A percentile compares a stretch with the other conserved stretches of the same genome.
phyloP scores from a whole-genome alignment of 352 stramenopile species.

The Phytophthora cajani region DNA sequence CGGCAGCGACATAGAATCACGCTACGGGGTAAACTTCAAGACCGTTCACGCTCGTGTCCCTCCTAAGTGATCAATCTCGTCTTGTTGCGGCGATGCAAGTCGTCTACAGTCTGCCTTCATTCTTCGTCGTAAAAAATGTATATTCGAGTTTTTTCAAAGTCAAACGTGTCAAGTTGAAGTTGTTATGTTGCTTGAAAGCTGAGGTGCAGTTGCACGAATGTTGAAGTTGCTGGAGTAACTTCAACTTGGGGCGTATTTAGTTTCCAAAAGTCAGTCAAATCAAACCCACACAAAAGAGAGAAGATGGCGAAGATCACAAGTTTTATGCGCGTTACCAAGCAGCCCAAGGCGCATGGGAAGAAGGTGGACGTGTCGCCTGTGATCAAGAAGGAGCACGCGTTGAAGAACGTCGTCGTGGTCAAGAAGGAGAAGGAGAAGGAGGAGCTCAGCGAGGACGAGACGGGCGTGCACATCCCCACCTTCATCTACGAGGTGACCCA shows the following conservation, averaged over 20 bases:
- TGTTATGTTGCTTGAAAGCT: not conserved
- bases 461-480: slow-evolving; percentile 46
- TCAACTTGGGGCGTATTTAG: slow-evolving; percentile 8
- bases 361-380: slow-evolving; percentile 25
- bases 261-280: not conserved
- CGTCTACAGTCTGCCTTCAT: not conserved
- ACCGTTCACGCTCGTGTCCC: not conserved
- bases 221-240: slow-evolving; percentile 4
- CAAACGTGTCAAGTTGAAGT: not conserved
- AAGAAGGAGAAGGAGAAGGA: slow-evolving; percentile 15
- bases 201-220: not conserved
- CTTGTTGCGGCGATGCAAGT: not conserved
- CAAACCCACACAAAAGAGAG: not conserved
- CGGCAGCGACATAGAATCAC: not conserved
- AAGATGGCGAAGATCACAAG: slow-evolving; percentile 73
- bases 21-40: slow-evolving; percentile 1
- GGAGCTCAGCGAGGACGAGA: slow-evolving; percentile 31
- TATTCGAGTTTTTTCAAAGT: not conserved
- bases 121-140: not conserved
- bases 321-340: slow-evolving; percentile 78
- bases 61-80: not conserved
- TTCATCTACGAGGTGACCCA: slow-evolving; percentile 63
- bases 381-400: slow-evolving; percentile 18
- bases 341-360: slow-evolving; percentile 43
- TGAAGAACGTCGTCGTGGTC: slow-evolving; percentile 1